A percentile compares a stretch with the other conserved stretches of the same genome.
Evolutionary conservation across 345 rosid species (phyloP).

Genomic region (Hibiscus syriacus): DNA sequence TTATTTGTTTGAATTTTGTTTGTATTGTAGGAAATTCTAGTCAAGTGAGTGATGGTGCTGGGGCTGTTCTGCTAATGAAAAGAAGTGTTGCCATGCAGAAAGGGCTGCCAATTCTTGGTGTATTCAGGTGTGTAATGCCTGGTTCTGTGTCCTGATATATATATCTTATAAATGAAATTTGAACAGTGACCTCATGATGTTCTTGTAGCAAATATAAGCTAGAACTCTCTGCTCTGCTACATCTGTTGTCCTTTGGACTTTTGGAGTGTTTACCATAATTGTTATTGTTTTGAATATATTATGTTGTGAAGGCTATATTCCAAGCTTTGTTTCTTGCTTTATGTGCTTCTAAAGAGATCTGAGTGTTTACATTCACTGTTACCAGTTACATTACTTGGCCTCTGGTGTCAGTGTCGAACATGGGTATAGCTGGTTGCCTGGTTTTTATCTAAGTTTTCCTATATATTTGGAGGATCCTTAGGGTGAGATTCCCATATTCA

Average conservation of each 20-base stretch:
- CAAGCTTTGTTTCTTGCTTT: not conserved
- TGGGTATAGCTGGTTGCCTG: too few species aligned
- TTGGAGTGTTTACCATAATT: too few species aligned
- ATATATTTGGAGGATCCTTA: too few species aligned
- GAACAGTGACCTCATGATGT: not conserved
- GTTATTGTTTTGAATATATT: not conserved
- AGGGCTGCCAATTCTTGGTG: conserved; percentile 81
- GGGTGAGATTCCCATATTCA: too few species aligned
- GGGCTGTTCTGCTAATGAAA: conserved; percentile 91
- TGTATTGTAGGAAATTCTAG: conserved; percentile 74
- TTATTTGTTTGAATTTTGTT: not conserved
- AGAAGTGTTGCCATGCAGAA: conserved; percentile 70
- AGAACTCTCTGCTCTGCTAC: not conserved
- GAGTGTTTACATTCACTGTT: not conserved
- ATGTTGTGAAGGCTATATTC: not conserved
- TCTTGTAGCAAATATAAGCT: not conserved
- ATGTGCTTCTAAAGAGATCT: not conserved
- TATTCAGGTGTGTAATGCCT: conserved; percentile 50
- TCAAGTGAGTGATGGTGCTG: conserved; percentile 92
- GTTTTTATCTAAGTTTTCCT: too few species aligned
- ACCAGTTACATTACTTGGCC: too few species aligned
- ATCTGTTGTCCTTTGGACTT: too few species aligned
- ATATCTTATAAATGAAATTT: not conserved
- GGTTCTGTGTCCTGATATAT: not conserved
- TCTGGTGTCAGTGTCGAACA: too few species aligned